phyloP scores from a whole-genome alignment of 306 rosid genomes.

The Lablab purpureus region DNA sequence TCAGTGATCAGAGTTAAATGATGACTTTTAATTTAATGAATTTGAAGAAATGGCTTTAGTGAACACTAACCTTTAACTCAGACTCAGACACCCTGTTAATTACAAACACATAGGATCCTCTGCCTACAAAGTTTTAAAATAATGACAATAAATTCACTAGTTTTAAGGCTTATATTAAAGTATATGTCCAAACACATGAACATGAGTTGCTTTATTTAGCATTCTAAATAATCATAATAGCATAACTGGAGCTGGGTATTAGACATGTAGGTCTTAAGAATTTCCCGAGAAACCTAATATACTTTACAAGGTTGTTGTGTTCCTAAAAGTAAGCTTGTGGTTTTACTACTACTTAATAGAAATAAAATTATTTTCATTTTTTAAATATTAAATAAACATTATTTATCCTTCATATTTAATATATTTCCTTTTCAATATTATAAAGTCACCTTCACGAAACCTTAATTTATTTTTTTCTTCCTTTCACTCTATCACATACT shows the following conservation, averaged over 20 bases:
- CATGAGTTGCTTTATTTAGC: slow-evolving; percentile 40
- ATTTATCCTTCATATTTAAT: not conserved
- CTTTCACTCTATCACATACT: no score
- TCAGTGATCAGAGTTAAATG: slow-evolving; percentile 17
- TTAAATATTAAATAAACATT: not conserved
- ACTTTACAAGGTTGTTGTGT: not conserved
- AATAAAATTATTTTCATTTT: not conserved
- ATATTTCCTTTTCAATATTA: no score
- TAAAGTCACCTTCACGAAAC: no score
- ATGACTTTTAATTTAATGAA: not conserved
- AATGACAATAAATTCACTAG: slow-evolving; percentile 13
- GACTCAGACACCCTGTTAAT: slow-evolving; percentile 10
- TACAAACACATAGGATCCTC: slow-evolving; percentile 41
- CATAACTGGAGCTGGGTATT: slow-evolving; percentile 23
- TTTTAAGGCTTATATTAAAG: not conserved
- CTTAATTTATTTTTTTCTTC: no score
- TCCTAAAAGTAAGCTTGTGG: not conserved
- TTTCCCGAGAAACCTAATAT: not conserved
- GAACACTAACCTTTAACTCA: slow-evolving; percentile 24
- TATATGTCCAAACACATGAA: slow-evolving; percentile 6
- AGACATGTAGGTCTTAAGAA: not conserved
- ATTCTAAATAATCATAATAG: slow-evolving; percentile 32
- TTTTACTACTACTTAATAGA: not conserved
- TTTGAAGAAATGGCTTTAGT: slow-evolving; percentile 8
- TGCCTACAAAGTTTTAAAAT: slow-evolving; percentile 3